Conservation (phyloP, 169 alveolate genomes). For the Eimeria brunetti region DNA sequence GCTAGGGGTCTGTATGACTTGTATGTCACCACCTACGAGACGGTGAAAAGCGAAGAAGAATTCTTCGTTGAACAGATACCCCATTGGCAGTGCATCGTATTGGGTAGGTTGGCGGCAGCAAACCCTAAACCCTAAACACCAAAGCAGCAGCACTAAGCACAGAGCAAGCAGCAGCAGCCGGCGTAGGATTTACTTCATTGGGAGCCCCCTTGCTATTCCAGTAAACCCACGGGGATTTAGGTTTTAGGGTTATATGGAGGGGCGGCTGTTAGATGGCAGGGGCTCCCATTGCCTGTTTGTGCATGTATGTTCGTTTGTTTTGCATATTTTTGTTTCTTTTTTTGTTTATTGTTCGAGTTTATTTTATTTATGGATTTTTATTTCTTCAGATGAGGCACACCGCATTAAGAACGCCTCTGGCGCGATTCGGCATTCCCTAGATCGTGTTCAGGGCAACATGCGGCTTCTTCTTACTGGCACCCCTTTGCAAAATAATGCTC, state of each 20-base stretch:
- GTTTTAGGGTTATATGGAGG: too few species aligned
- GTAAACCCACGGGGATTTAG: too few species aligned
- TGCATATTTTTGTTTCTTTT: background rate
- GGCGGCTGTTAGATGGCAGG: too few species aligned
- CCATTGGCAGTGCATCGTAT: conserved; percentile 76
- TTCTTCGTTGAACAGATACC: conserved; percentile 88
- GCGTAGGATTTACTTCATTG: too few species aligned
- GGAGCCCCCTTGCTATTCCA: too few species aligned
- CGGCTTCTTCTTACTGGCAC: conserved; percentile 97
- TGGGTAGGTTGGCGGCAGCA: background rate
- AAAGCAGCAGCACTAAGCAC: too few species aligned
- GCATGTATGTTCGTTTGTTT: background rate
- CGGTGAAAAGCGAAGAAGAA: conserved; percentile 94
- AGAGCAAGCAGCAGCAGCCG: too few species aligned
- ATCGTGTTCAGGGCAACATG: conserved; percentile 92
- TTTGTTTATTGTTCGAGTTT: background rate
- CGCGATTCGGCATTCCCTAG: conserved; percentile 95
- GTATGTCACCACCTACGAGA: conserved; percentile 95
- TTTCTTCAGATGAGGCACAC: conserved; percentile 99
- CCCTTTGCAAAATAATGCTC: conserved; percentile 96
- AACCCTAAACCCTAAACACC: too few species aligned
- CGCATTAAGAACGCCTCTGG: conserved; percentile 98
- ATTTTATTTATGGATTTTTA: conserved; percentile 86
- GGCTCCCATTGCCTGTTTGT: background rate
- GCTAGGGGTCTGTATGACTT: conserved; percentile 90